Conservation (phyloP, 192 early-diverging fungal species). For the Spizellomyces punctatus region DNA sequence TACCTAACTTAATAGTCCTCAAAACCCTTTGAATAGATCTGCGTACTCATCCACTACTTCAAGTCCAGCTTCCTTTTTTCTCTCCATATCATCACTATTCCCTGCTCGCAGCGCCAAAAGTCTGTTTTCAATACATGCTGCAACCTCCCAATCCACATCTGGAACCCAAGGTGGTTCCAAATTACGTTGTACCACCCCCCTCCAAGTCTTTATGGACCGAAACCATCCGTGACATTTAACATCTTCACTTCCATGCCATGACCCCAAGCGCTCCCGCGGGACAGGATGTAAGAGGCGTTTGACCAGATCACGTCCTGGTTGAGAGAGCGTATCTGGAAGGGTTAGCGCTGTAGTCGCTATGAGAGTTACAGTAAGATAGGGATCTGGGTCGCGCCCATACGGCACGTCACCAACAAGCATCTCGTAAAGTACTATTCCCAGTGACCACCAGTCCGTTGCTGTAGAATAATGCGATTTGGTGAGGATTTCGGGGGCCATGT, state of each 20-base stretch:
- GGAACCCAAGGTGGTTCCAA: constrained; percentile 3
- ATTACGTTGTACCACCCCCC: not conserved
- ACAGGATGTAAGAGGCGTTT: not conserved
- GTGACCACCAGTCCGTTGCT: constrained; percentile 39
- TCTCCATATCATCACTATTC: not conserved
- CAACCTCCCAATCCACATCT: constrained; percentile 1
- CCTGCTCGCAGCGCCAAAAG: constrained; percentile 4
- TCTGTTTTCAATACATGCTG: not conserved
- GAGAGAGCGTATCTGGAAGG: not conserved
- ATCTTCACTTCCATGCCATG: not conserved
- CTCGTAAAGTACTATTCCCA: constrained; percentile 36
- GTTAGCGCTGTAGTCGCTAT: not conserved
- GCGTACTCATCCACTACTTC: not conserved
- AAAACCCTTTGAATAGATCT: not conserved
- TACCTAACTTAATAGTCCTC: not conserved
- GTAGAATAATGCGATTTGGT: not conserved
- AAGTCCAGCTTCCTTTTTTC: too few relatives aligned
- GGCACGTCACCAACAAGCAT: constrained; percentile 1
- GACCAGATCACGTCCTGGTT: not conserved
- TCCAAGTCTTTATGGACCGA: not conserved
- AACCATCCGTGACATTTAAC: not conserved
- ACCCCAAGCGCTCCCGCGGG: not conserved
- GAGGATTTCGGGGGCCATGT: constrained; percentile 62
- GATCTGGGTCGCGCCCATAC: not conserved
- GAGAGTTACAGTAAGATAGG: not conserved